phyloP scores from a whole-genome alignment of 345 rosid genomes.

The Citrus trifoliata region DNA sequence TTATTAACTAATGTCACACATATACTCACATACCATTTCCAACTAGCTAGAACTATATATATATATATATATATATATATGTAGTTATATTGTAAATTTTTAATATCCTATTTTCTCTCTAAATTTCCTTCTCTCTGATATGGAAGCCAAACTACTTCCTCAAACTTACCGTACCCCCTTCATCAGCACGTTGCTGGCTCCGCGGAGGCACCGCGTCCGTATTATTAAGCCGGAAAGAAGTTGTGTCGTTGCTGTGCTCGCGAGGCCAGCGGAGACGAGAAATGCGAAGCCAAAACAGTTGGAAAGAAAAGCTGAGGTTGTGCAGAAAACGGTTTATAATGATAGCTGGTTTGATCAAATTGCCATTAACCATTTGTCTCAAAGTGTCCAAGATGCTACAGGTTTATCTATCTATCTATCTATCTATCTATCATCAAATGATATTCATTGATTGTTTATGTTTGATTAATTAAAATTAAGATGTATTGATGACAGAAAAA shows the following conservation, averaged over 20 bases:
- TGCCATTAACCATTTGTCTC: constrained; percentile 57
- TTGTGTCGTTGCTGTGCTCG: constrained; percentile 30
- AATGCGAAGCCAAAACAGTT: constrained; percentile 5
- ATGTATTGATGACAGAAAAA: not conserved
- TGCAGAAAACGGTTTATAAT: constrained; percentile 28
- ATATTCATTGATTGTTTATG: too few relatives aligned
- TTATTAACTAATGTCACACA: not conserved
- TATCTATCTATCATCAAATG: too few relatives aligned
- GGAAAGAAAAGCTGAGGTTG: constrained; percentile 3
- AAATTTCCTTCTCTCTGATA: not conserved
- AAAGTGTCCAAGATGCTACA: constrained; percentile 47
- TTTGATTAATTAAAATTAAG: too few relatives aligned
- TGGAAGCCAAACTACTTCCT: constrained; percentile 33
- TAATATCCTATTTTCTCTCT: not conserved
- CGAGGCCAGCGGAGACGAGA: constrained; percentile 23
- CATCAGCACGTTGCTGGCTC: not conserved
- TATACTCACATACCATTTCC: too few relatives aligned
- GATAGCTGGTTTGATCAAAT: constrained; percentile 54
- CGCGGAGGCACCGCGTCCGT: not conserved
- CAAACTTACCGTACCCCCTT: not conserved
- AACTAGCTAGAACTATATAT: too few relatives aligned
- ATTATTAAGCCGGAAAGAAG: constrained; percentile 1
- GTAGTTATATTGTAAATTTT: too few relatives aligned
- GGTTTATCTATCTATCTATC: constrained; percentile 30
- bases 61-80: too few relatives aligned